phyloP scores from a whole-genome alignment of 1,284 basidiomycete species.

The Polyporus tsugae region DNA sequence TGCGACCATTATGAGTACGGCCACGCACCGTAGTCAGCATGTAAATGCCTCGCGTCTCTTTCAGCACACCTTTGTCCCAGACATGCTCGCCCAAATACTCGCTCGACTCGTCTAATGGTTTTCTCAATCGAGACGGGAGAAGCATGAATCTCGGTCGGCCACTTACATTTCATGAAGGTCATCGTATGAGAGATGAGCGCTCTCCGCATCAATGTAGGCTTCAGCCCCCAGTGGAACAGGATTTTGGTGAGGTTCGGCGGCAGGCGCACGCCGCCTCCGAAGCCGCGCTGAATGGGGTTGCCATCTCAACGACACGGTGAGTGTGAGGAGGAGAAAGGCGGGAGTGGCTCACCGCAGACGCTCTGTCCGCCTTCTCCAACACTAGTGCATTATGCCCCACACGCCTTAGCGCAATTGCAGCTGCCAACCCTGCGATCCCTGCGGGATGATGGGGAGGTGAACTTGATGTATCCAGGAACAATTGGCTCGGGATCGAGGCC shows the following conservation, averaged over 20 bases:
- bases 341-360: constrained; percentile 47
- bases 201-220: constrained; percentile 45
- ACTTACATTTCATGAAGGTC: constrained; percentile 48
- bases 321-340: constrained; percentile 7
- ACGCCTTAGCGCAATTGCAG: constrained; percentile 53
- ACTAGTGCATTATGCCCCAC: constrained; percentile 55
- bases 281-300: constrained; percentile 23
- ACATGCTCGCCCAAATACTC: constrained; percentile 56
- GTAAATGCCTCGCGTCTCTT: constrained; percentile 62
- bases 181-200: constrained; percentile 48
- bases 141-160: background rate
- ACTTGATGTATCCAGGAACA: background rate
- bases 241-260: constrained; percentile 65
- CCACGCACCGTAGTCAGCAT: constrained; percentile 55
- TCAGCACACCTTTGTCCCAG: constrained; percentile 62
- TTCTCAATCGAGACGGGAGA: too few relatives aligned
- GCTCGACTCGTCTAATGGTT: constrained; percentile 44
- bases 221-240: constrained; percentile 62
- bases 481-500: background rate
- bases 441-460: background rate
- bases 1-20: constrained; percentile 30
- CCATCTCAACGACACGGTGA: background rate
- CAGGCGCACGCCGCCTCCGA: constrained; percentile 52
- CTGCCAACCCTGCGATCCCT: constrained; percentile 50
- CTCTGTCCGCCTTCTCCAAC: constrained; percentile 44